phyloP scores from a whole-genome alignment of 305 asterid genomes.

The Rubia peregrina region DNA sequence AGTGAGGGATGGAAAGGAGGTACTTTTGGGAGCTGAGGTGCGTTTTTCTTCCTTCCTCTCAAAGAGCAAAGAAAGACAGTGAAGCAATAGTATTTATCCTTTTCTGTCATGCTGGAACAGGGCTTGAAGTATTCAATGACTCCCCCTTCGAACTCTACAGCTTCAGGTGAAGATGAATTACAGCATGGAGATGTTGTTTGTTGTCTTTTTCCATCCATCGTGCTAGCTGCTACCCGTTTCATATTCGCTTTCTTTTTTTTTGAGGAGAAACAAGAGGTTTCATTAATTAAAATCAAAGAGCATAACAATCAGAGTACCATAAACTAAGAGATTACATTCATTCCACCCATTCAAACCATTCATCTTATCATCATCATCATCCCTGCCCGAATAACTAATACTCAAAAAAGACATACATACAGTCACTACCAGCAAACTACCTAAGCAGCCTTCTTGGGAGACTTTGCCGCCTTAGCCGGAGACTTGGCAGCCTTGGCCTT shows the following conservation, averaged over 20 bases:
- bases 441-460: constrained; percentile 49
- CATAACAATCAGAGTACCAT: neutral
- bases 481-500: constrained; percentile 27
- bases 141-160: constrained; percentile 12
- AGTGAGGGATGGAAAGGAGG: constrained; percentile 15
- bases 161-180: constrained; percentile 19
- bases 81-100: neutral
- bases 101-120: constrained; percentile 20
- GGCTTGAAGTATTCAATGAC: constrained; percentile 15
- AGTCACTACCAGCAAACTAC: neutral
- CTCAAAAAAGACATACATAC: constrained; percentile 19
- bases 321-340: constrained; percentile 6
- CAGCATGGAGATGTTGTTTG: constrained; percentile 14
- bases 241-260: neutral
- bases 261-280: constrained; percentile 5
- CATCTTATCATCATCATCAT: neutral
- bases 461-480: constrained; percentile 43
- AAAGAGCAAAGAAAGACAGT: neutral
- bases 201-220: neutral
- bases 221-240: neutral
- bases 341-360: constrained; percentile 1
- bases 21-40: constrained; percentile 17
- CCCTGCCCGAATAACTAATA: neutral
- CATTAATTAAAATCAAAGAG: neutral
- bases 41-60: constrained; percentile 8